Percentiles rank a stretch among this genome's conserved stretches.
Evolutionary conservation across 2,329 filamentous ascomycete species (phyloP).

Genomic region (Fusarium setosum): DNA sequence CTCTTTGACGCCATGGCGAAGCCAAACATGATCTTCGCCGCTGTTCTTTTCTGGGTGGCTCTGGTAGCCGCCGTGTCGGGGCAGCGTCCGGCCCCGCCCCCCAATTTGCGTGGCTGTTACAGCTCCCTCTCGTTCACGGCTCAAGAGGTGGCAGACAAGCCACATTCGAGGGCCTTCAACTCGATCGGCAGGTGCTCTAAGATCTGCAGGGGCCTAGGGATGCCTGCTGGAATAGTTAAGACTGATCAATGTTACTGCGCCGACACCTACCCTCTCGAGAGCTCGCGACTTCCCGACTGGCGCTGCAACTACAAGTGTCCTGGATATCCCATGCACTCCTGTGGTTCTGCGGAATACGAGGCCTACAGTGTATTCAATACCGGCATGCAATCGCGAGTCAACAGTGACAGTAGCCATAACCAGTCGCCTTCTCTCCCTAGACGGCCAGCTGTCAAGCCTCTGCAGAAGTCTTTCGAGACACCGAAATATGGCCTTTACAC

Average conservation of each 20-base stretch:
- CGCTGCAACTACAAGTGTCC: neutral
- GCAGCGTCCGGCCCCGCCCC: no score
- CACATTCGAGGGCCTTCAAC: no score
- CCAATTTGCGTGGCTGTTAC: neutral
- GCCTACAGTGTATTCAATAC: neutral
- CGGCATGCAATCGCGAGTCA: neutral
- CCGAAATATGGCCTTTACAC: neutral
- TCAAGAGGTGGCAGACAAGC: no score
- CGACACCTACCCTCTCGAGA: neutral
- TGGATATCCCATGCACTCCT: neutral
- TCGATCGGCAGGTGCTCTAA: neutral
- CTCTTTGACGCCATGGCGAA: slow-evolving; percentile 6
- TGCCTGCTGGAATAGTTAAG: neutral
- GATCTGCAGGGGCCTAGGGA: neutral
- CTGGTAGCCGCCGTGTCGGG: slow-evolving; percentile 2
- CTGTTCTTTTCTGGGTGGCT: slow-evolving; percentile 14
- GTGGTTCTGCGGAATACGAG: neutral
- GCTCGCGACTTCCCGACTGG: neutral
- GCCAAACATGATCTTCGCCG: neutral
- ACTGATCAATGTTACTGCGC: neutral
- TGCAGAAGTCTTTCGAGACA: neutral
- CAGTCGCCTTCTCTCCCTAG: neutral
- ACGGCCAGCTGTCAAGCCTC: neutral
- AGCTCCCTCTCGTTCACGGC: neutral
- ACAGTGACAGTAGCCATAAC: no score